Evolutionary conservation across 2,329 filamentous ascomycete species (phyloP).

Genomic region (Hirsutella rhossiliensis): DNA sequence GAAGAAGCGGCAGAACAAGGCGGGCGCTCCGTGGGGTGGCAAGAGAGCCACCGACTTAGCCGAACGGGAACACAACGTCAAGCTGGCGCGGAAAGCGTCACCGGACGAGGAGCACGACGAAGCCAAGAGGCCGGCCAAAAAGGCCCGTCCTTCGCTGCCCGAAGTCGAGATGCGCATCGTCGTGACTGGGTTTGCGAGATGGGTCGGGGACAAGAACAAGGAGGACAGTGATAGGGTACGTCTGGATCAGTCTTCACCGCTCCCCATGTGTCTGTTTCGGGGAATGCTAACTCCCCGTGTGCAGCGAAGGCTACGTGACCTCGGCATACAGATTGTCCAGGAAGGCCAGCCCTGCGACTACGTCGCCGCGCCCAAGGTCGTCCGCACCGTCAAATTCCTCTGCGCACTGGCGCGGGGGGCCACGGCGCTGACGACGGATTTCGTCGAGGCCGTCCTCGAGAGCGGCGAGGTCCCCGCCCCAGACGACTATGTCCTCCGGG

Average conservation of each 20-base stretch:
- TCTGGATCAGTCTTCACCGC: slow-evolving; percentile 2
- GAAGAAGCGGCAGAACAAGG: slow-evolving; percentile 56
- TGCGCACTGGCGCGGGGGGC: slow-evolving; percentile 74
- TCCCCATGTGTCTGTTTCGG: not conserved
- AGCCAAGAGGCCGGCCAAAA: slow-evolving; percentile 43
- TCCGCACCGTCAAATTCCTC: slow-evolving; percentile 90
- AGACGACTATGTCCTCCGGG: slow-evolving; percentile 55
- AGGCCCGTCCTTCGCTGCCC: slow-evolving; percentile 44
- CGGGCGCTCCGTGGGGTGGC: slow-evolving; percentile 44
- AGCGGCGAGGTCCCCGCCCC: slow-evolving; percentile 52
- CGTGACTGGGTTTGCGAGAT: slow-evolving; percentile 73
- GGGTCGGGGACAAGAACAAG: slow-evolving; percentile 60
- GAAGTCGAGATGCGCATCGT: slow-evolving; percentile 64
- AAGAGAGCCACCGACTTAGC: slow-evolving; percentile 48
- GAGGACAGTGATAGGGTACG: slow-evolving; percentile 74
- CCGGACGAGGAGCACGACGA: slow-evolving; percentile 29
- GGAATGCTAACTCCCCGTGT: slow-evolving; percentile 7
- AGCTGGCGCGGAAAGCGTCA: slow-evolving; percentile 23
- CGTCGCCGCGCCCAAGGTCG: slow-evolving; percentile 73
- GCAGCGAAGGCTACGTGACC: slow-evolving; percentile 66
- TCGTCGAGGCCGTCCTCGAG: slow-evolving; percentile 66
- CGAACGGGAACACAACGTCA: slow-evolving; percentile 37
- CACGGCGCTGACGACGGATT: slow-evolving; percentile 62
- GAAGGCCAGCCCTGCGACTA: slow-evolving; percentile 71
- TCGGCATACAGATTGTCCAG: slow-evolving; percentile 71